Conservation (phyloP, 257 asterid genomes). For the Jacaranda mimosifolia region DNA sequence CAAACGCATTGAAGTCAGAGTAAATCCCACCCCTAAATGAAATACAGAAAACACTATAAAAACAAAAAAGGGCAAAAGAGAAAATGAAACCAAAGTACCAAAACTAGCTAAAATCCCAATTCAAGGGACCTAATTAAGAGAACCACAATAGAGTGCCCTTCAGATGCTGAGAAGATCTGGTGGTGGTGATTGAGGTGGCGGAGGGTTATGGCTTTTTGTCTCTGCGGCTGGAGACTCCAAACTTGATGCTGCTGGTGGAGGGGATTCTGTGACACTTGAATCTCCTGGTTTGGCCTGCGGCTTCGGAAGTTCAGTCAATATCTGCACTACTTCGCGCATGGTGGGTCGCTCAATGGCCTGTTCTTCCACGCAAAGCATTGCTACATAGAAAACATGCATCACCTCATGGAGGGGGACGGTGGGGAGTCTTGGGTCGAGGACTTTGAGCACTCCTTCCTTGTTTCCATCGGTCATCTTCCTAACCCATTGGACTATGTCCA, state of each 20-base stretch:
- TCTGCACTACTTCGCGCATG: constrained; percentile 96
- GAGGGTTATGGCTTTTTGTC: constrained; percentile 24
- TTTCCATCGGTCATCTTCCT: constrained; percentile 84
- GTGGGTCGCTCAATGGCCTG: constrained; percentile 97
- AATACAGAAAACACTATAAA: not conserved
- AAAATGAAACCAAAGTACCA: constrained; percentile 31
- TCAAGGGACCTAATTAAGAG: constrained; percentile 2
- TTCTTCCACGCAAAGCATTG: constrained; percentile 96
- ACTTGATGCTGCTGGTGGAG: constrained; percentile 50
- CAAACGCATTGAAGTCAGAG: constrained; percentile 29
- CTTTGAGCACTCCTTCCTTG: constrained; percentile 78
- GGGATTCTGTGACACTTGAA: constrained; percentile 42
- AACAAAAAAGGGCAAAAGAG: not conserved
- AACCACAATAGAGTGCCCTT: constrained; percentile 1
- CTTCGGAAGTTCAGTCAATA: constrained; percentile 89
- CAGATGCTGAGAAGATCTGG: constrained; percentile 65
- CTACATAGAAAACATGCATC: constrained; percentile 92
- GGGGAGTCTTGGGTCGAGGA: constrained; percentile 85
- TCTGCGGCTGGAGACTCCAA: constrained; percentile 51
- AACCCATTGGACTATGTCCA: constrained; percentile 98
- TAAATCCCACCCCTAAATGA: constrained; percentile 3
- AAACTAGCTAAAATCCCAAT: constrained; percentile 36
- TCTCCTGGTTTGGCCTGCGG: constrained; percentile 55
- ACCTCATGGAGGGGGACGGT: constrained; percentile 86
- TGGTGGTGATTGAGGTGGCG: constrained; percentile 47